Conservation (phyloP, 78 protist species). For the Cyanophora paradoxa region DNA sequence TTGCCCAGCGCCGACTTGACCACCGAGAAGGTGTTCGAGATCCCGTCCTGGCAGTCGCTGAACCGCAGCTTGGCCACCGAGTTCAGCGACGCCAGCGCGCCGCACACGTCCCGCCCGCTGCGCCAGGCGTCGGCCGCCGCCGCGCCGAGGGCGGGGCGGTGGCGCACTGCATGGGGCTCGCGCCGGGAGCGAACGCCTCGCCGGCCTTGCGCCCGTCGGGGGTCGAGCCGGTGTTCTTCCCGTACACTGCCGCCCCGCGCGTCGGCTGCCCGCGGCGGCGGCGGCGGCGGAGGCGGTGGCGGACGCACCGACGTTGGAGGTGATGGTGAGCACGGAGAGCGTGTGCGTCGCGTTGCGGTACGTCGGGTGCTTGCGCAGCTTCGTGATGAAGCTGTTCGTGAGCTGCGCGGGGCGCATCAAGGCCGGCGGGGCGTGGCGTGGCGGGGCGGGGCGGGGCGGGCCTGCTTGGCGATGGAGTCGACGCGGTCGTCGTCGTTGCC, state of each 20-base stretch:
- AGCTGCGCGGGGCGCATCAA: no score
- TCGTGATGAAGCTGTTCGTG: background rate
- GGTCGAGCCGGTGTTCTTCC: constrained; percentile 24
- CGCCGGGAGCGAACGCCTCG: constrained; percentile 17
- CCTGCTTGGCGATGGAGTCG: constrained; percentile 25
- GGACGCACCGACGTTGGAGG: no score
- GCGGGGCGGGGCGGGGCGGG: no score
- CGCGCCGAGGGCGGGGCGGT: no score
- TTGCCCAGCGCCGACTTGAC: constrained; percentile 13
- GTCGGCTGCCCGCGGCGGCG: background rate
- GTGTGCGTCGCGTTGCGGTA: constrained; percentile 24
- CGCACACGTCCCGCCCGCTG: constrained; percentile 15
- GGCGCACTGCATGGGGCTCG: constrained; percentile 11
- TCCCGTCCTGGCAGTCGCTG: constrained; percentile 17
- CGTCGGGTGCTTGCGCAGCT: constrained; percentile 19
- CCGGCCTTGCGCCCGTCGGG: constrained; percentile 2
- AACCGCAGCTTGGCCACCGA: constrained; percentile 37
- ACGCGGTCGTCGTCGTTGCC: constrained; percentile 44
- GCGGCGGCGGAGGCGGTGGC: no score
- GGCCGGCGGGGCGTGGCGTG: no score
- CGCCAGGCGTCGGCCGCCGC: no score
- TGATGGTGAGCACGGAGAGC: constrained; percentile 30
- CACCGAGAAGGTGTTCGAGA: constrained; percentile 16
- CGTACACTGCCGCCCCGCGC: background rate
- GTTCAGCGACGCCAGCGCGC: constrained; percentile 21